phyloP scores from a whole-genome alignment of 192 early-diverging fungal genomes.

The Entomortierella beljakovae region DNA sequence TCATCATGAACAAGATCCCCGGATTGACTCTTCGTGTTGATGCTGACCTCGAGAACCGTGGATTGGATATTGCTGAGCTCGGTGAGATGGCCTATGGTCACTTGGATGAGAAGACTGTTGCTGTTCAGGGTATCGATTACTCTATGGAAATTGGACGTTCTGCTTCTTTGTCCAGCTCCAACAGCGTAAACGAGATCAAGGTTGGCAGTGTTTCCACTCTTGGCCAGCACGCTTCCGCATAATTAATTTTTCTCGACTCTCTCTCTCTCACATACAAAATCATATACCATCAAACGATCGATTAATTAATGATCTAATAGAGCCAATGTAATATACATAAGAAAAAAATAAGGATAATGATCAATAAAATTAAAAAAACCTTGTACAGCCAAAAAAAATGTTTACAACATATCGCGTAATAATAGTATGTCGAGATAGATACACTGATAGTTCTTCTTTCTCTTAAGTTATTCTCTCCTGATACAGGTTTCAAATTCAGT shows the following conservation, averaged over 20 bases:
- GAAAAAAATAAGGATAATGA: background rate
- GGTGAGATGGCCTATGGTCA: constrained; percentile 76
- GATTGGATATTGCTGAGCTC: constrained; percentile 86
- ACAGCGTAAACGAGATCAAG: constrained; percentile 35
- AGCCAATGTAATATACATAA: background rate
- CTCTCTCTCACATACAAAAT: no score
- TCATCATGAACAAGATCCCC: constrained; percentile 83
- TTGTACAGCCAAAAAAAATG: background rate
- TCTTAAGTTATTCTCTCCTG: no score
- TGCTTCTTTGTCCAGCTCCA: constrained; percentile 7
- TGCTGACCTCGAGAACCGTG: constrained; percentile 73
- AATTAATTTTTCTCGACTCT: background rate
- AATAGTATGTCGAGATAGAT: background rate
- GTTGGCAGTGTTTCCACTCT: constrained; percentile 36
- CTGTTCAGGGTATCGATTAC: constrained; percentile 44
- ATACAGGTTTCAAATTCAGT: no score
- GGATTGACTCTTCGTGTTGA: constrained; percentile 82
- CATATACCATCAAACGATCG: background rate
- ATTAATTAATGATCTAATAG: background rate
- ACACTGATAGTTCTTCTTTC: background rate
- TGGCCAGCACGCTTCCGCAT: constrained; percentile 10
- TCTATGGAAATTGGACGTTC: constrained; percentile 36
- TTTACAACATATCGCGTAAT: background rate
- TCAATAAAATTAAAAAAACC: constrained; percentile 4
- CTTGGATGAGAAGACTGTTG: constrained; percentile 46